Evolutionary conservation across 2,329 filamentous ascomycete genomes (phyloP), one percentile per base, ranked within the genome.

Genomic region (Daldinia sp.): DNA sequence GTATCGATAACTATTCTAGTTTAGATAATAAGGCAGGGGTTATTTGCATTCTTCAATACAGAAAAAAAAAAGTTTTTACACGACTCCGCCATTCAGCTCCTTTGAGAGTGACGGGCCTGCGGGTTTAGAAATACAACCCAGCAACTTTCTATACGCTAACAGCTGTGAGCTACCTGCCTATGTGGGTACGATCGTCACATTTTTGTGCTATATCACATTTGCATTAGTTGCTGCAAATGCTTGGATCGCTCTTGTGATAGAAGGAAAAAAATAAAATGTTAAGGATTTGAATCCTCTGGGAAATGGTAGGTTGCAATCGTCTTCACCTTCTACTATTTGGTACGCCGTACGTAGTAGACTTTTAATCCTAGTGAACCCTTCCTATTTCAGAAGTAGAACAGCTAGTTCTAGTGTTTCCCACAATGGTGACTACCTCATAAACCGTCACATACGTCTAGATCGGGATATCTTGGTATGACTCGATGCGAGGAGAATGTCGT

Each of bases 111-210:
- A 23, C 20, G 20, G 20, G 20, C 33, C 33, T 35, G 33, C 6
- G 12, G 46, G 30, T 13, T 23, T 48, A 30, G 10, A 18, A 18
- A 51, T 51, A 51, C 46, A 33, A n/a, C 46, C 46, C 6, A 15
- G 46, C 15, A 51, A 30, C 26, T 51, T 33, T 51, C 9, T 33
- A 12, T 30, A 51, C 46, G 46, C 46, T 51, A 51, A 51, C 13
- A 28, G 15, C 26, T 51, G 46, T 54, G 23, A 41, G 28, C 30
- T 46, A 68, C 60, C 57, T 65, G 48, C 62, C 50, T 63, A 54
- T 39, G 61, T 28, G 26, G 58, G 63, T 42, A 51, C 37, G 67
- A 67, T 69, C 60, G 33, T 59, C 67, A 56, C 13, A 1, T n/a
- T 41, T 56, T 42, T 50, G 33, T 55, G 44, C 23, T 54, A 53